Base-by-base conservation (phyloP, 2,329 filamentous ascomycete genomes). In the Cladosporium sp. region DNA sequence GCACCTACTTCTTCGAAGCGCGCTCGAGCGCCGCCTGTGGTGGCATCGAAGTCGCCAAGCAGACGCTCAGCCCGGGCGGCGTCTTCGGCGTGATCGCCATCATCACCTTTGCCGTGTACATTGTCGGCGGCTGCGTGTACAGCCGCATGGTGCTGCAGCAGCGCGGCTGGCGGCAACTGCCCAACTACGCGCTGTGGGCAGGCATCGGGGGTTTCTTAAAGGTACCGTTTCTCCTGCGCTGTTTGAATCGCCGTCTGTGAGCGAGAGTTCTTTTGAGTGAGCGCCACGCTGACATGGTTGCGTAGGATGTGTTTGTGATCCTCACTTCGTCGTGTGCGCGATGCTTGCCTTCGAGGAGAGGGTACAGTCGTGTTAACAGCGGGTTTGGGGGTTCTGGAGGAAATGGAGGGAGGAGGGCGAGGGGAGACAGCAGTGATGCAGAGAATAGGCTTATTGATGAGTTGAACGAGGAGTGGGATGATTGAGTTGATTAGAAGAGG, bases 401-500 rank as follows among this genome's bases (percentile, higher is more conserved):
- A 5, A 35, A n/a, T n/a, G 55, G 55, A 12, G 79, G 74, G 77
- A 35, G 74, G 80, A 57, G 76, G 78, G 12, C 76, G 81, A 23
- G 76, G 50, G 61, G 78, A 2, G 76, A 80, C 28, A 80, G 81
- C 58, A 79, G 85, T 7, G 94, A 97, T 66, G 93, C 93, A 64
- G 95, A 98, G 80, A 97, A 98, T 78, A 83, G 93, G 69, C 80
- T 98, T 72, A 98, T 99, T 77, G 94, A 98, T 77, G 92, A 97
- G 78, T 83, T 97, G 67, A 95, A 98, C 74, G 94, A 98, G 78
- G 93, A 97, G 76, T 98, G 94, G 94, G 93, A 97, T 72, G 93
- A 97, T 70, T 84, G 67, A 75, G 6, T 14, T 46, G 12, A 18
- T 52, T 23, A 26, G 14, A 14, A 21, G 40, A 23, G 33, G 21